These are phyloP conservation scores for Echeveria elegans DNA, from an alignment of 164 flowering plant genomes.

Conservation along the genomic window DNA sequence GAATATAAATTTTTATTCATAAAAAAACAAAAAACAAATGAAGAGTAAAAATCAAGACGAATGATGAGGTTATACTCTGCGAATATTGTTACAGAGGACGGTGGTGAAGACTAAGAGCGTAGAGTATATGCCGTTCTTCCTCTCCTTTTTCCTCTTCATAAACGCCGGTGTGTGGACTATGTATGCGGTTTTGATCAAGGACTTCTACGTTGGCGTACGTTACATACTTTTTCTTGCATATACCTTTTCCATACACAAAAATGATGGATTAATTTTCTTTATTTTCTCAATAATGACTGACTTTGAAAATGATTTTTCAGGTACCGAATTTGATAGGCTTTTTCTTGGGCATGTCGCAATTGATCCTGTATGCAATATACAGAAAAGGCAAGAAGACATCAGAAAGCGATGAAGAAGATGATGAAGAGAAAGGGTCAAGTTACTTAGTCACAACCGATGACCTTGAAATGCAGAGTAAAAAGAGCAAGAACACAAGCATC, in stretches of 20 bases:
- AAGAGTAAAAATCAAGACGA: too few relatives aligned
- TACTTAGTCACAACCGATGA: conserved; percentile 10
- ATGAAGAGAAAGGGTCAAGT: conserved; percentile 28
- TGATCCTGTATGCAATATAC: conserved; percentile 24
- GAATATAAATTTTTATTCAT: too few relatives aligned
- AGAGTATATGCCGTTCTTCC: conserved; percentile 54
- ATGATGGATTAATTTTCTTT: neutral
- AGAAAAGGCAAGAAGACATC: conserved; percentile 21
- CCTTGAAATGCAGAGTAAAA: conserved; percentile 17
- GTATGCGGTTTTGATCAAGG: conserved; percentile 35
- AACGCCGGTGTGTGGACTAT: conserved; percentile 41
- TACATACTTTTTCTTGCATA: neutral
- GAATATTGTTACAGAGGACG: conserved; percentile 23
- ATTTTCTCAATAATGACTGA: neutral
- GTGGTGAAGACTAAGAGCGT: conserved; percentile 56
- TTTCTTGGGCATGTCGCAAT: conserved; percentile 32
- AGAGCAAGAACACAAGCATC: conserved; percentile 12
- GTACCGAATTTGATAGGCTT: conserved; percentile 66
- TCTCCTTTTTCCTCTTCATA: conserved; percentile 47
- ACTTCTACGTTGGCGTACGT: conserved; percentile 33
- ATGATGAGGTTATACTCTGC: neutral
- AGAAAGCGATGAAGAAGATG: conserved; percentile 14
- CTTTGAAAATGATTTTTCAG: conserved; percentile 18
- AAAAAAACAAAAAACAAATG: too few relatives aligned
- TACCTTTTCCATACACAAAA: neutral